These are phyloP conservation scores for Rosa chinensis DNA, from an alignment of 306 rosid species.

Conservation along the genomic window DNA sequence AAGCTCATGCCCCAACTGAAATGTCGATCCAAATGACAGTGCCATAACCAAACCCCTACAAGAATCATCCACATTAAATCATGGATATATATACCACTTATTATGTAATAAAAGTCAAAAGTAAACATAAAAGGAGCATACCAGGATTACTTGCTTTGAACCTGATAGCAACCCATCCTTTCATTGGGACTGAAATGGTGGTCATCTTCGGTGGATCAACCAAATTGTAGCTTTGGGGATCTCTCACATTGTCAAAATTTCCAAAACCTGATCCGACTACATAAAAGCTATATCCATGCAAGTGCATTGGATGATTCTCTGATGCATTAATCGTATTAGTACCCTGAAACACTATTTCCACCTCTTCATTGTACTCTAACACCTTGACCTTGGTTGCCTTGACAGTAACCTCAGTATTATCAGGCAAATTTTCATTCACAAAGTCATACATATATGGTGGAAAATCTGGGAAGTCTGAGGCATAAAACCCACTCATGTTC, in stretches of 20 bases:
- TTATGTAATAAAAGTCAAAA: neutral
- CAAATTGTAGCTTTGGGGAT: slow-evolving; percentile 5
- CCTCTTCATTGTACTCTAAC: slow-evolving; percentile 29
- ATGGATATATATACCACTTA: neutral
- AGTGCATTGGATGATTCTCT: slow-evolving; percentile 28
- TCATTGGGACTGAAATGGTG: slow-evolving; percentile 3
- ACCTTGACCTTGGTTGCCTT: slow-evolving; percentile 44
- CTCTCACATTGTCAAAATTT: neutral
- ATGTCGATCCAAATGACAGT: slow-evolving; percentile 9
- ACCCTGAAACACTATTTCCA: slow-evolving; percentile 49
- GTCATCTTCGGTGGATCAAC: slow-evolving; percentile 27
- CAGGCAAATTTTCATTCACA: slow-evolving; percentile 5
- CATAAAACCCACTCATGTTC: slow-evolving; percentile 22
- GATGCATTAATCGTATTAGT: slow-evolving; percentile 27
- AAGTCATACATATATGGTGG: slow-evolving; percentile 42
- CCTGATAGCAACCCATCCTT: slow-evolving; percentile 20
- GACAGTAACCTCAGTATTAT: neutral
- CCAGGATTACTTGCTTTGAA: slow-evolving; percentile 23
- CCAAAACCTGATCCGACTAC: slow-evolving; percentile 32
- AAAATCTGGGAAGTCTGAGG: slow-evolving; percentile 29
- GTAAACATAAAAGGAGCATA: neutral
- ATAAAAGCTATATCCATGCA: slow-evolving; percentile 28
- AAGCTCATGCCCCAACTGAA: neutral
- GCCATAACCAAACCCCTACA: slow-evolving; percentile 8
- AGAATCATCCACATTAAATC: neutral